Evolutionary conservation across 768 basidiomycete genomes (phyloP), one percentile per base, ranked within the genome.

Genomic region (Fomitopsis serialis): DNA sequence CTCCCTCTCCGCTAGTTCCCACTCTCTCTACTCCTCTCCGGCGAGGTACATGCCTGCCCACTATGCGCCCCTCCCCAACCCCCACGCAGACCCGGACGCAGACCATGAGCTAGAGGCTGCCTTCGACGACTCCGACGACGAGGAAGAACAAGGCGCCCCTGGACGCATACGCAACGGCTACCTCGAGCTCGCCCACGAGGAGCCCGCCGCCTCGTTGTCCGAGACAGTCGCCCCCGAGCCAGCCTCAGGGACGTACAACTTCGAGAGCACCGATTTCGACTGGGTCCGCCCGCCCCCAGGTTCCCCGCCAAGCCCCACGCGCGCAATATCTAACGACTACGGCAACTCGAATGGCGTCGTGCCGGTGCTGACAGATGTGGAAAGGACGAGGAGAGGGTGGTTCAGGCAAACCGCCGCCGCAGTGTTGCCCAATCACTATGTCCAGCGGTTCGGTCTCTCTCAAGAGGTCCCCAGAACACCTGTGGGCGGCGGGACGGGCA

Each of bases 51-150:
- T 63, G 77, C 68, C 83, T 60, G 77, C 74, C 59, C 79, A 81
- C 60, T 90, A 90, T 76, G 81, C 82, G 1, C 81, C 87, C 54
- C 69, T 89, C 43, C 82, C 85, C 11, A 83, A 79, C 58, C 75
- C 79, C 21, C 73, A 72, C 60, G 69, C 74, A 17, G 78, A 79
- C 64, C 71, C 69, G 44, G 71, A 76, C 51, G 66, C 73, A 9
- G 71, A 74, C 45, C 66, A 76, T 54, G 86, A 92, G 73, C 83
- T 94, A 80, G 87, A 93, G 64, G 90, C 90, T 22, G 91, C 92
- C 1, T 94, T 94, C 59, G 85, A 85, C 66, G 89, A 90, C 52
- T 85, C 85, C 56, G 84, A 87, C 45, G 81, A 81, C 54, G 73
- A 73, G 35, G 74, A 78, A 29, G 70, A 78, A 11, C 21, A 50